These are phyloP conservation scores for Rhodotorula sphaerocarpa DNA, from an alignment of 768 basidiomycete species.

Conservation along the genomic window DNA sequence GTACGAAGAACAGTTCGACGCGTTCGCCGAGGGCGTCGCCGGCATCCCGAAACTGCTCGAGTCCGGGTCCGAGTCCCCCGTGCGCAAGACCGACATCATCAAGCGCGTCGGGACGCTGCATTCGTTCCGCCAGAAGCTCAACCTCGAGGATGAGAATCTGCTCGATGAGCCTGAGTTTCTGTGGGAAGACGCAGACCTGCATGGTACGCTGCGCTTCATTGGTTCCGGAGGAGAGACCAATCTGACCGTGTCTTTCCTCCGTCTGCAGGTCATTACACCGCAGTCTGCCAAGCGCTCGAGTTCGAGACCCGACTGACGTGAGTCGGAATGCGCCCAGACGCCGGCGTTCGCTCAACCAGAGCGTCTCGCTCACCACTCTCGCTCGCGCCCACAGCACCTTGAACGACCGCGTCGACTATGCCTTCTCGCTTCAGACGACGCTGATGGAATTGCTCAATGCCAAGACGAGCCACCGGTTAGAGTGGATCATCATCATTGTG, in stretches of 20 bases:
- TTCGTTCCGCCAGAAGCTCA: conserved; percentile 83
- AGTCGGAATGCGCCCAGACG: neutral
- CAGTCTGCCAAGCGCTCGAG: conserved; percentile 75
- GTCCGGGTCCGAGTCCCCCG: conserved; percentile 33
- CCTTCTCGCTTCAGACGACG: conserved; percentile 69
- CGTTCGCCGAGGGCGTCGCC: conserved; percentile 31
- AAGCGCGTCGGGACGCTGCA: conserved; percentile 86
- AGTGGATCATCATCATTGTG: conserved; percentile 89
- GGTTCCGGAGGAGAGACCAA: neutral
- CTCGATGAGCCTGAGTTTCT: conserved; percentile 85
- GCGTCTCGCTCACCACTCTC: neutral
- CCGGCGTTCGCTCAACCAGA: conserved; percentile 46
- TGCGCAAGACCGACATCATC: conserved; percentile 59
- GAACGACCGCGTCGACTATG: conserved; percentile 43
- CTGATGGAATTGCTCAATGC: conserved; percentile 81
- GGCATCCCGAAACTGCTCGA: conserved; percentile 28
- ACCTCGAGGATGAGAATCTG: conserved; percentile 80
- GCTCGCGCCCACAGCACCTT: conserved; percentile 3
- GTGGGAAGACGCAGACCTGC: conserved; percentile 86
- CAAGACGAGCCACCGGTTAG: conserved; percentile 89
- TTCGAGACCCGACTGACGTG: conserved; percentile 64
- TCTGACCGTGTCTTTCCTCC: too few species aligned
- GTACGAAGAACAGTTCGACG: conserved; percentile 39
- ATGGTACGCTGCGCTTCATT: conserved; percentile 50
- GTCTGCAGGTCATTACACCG: conserved; percentile 58